Evolutionary conservation across 2,329 filamentous ascomycete genomes (phyloP).

Genomic region (Alternaria alternata): DNA sequence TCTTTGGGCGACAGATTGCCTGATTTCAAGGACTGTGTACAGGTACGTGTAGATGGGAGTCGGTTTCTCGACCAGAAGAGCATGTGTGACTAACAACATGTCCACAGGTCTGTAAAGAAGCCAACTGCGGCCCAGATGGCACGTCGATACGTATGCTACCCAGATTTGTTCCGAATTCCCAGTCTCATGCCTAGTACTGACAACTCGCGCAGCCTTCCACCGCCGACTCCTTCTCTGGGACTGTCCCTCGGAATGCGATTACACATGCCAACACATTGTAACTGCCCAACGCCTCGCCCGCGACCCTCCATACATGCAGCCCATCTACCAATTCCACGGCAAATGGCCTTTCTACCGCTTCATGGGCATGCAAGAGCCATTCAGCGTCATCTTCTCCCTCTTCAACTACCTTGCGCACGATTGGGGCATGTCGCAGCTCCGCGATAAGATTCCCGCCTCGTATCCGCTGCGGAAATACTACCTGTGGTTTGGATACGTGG

Average conservation of each 20-base stretch:
- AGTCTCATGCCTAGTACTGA: background rate
- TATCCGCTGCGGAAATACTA: constrained; percentile 87
- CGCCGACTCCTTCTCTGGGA: constrained; percentile 90
- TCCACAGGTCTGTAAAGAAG: constrained; percentile 74
- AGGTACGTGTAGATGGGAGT: constrained; percentile 62
- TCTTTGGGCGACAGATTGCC: constrained; percentile 85
- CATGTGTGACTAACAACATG: constrained; percentile 11
- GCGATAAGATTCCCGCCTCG: constrained; percentile 70
- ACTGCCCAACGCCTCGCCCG: constrained; percentile 74
- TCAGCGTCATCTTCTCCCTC: constrained; percentile 90
- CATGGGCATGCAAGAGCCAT: constrained; percentile 92
- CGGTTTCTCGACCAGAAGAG: no score
- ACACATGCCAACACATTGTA: constrained; percentile 94
- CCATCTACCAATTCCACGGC: constrained; percentile 91
- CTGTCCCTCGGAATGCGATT: constrained; percentile 94
- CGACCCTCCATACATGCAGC: constrained; percentile 68
- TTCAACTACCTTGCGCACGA: constrained; percentile 90
- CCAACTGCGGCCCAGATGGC: constrained; percentile 78
- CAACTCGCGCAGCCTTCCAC: constrained; percentile 70
- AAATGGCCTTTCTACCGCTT: constrained; percentile 98
- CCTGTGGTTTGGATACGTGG: constrained; percentile 78
- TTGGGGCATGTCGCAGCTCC: constrained; percentile 75
- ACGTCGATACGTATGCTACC: constrained; percentile 70
- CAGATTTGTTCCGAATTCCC: background rate
- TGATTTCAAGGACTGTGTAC: constrained; percentile 85